These are phyloP conservation scores for Metahyphopichia silvanorum DNA, from an alignment of 805 yeast genomes.

Conservation along the genomic window DNA sequence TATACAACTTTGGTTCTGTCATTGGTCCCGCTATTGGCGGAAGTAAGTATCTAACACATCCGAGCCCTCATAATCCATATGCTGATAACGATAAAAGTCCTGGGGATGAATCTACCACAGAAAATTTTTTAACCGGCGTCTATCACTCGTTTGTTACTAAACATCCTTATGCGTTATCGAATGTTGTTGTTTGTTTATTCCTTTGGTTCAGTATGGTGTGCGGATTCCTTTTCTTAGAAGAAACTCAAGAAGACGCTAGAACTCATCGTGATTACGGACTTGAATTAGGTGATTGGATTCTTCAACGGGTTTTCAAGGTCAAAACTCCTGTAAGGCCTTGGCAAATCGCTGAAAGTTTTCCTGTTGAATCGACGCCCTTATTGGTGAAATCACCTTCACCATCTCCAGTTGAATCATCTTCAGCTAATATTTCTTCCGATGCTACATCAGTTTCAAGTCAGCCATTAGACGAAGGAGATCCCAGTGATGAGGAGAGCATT, in stretches of 20 bases:
- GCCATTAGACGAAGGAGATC: not conserved
- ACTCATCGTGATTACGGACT: conserved; percentile 27
- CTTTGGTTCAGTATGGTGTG: conserved; percentile 20
- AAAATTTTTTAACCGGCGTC: conserved; percentile 2
- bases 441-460: not conserved
- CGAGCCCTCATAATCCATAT: conserved; percentile 15
- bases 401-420: no score
- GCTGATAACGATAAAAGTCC: conserved; percentile 1
- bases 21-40: conserved; percentile 34
- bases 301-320: conserved; percentile 20
- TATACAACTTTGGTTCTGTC: conserved; percentile 29
- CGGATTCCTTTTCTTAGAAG: conserved; percentile 37
- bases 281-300: conserved; percentile 34
- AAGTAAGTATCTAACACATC: conserved; percentile 23
- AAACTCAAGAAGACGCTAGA: conserved; percentile 25
- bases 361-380: not conserved
- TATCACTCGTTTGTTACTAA: conserved; percentile 26
- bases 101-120: not conserved
- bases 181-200: conserved; percentile 28
- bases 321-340: conserved; percentile 27
- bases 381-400: no score
- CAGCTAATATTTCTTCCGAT: not conserved
- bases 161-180: conserved; percentile 39
- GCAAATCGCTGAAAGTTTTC: conserved; percentile 8
- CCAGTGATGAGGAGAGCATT: conserved; percentile 1